phyloP scores from a whole-genome alignment of 176 grass and related monocot genomes.

The Metroxylon sagu region DNA sequence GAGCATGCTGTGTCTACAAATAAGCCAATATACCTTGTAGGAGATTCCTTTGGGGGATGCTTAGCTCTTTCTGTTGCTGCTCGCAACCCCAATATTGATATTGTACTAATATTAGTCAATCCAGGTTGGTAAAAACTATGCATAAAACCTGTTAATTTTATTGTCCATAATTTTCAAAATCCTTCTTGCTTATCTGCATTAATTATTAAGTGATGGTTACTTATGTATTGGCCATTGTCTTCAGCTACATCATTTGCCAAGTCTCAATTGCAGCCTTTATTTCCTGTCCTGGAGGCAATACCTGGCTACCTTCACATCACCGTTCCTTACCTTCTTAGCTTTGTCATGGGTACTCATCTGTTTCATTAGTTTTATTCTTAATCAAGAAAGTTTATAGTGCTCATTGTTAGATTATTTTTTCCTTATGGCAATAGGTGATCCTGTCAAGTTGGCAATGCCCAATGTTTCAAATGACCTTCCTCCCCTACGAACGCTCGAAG shows the following conservation, averaged over 20 bases:
- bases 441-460: conserved; percentile 82
- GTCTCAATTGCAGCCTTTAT: conserved; percentile 49
- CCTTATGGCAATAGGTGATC: conserved; percentile 42
- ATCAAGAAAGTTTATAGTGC: neutral
- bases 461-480: conserved; percentile 49
- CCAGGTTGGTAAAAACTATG: conserved; percentile 74
- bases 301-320: conserved; percentile 67
- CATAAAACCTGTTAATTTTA: neutral
- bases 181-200: neutral
- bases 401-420: neutral
- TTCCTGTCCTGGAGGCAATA: conserved; percentile 73
- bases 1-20: conserved; percentile 50
- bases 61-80: conserved; percentile 65
- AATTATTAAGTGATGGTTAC: neutral
- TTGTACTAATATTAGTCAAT: conserved; percentile 75
- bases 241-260: conserved; percentile 83
- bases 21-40: conserved; percentile 65
- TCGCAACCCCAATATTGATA: conserved; percentile 55
- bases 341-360: conserved; percentile 61
- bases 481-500: conserved; percentile 49
- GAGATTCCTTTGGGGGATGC: conserved; percentile 77
- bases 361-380: neutral
- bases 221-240: neutral
- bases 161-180: neutral
- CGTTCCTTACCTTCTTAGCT: conserved; percentile 77